Conservation (phyloP, 768 basidiomycete species). For the Amanita jacksonii region DNA sequence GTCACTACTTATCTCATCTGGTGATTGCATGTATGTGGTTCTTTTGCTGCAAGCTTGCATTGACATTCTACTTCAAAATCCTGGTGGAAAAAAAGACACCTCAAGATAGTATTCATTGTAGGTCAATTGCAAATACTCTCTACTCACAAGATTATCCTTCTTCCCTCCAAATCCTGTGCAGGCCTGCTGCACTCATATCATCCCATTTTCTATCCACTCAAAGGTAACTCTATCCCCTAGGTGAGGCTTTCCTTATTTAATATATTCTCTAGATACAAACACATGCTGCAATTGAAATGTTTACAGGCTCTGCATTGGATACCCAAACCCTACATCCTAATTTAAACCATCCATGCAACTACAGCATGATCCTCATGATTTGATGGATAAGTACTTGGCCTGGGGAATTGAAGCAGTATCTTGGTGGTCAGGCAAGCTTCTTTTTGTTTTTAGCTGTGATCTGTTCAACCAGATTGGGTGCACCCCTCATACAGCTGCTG, state of each 20-base stretch:
- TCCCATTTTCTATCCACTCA: constrained; percentile 8
- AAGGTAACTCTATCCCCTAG: constrained; percentile 2
- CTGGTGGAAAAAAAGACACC: too few species aligned
- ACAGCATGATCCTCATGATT: constrained; percentile 18
- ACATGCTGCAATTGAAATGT: constrained; percentile 4
- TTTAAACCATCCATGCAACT: constrained; percentile 7
- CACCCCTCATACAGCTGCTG: too few species aligned
- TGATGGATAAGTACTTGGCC: constrained; percentile 7
- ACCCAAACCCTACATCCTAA: neutral
- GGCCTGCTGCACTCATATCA: constrained; percentile 6
- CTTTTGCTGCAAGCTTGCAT: too few species aligned
- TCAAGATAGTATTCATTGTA: too few species aligned
- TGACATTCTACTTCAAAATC: too few species aligned
- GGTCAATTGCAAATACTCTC: too few species aligned
- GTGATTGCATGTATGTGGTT: too few species aligned
- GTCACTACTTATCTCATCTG: too few species aligned
- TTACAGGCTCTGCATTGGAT: constrained; percentile 5
- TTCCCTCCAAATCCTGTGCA: constrained; percentile 4
- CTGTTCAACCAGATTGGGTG: too few species aligned
- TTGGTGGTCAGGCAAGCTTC: constrained; percentile 1
- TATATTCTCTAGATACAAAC: constrained; percentile 5
- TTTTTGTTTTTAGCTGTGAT: constrained; percentile 4
- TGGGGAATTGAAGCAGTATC: constrained; percentile 10
- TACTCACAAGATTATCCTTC: too few species aligned
- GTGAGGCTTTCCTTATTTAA: neutral